A percentile compares a stretch with the other conserved stretches of the same genome.
Conservation (phyloP, 345 rosid species). For the Tarenaya hassleriana region DNA sequence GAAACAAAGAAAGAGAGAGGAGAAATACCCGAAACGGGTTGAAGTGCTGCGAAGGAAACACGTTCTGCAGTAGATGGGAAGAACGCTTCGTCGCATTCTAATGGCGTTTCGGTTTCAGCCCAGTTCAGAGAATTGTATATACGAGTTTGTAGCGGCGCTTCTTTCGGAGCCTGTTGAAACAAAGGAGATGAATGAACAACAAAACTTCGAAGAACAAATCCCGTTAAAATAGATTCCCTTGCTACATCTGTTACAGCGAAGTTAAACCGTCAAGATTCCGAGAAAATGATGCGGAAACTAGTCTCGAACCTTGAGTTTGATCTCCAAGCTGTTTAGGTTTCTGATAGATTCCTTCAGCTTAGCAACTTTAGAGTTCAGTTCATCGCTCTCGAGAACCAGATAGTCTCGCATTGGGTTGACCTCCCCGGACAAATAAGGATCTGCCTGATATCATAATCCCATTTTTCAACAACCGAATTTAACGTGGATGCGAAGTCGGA, state of each 20-base stretch:
- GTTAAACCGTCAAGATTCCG: too few species aligned
- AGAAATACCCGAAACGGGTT: conserved; percentile 52
- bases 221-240: neutral
- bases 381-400: conserved; percentile 21
- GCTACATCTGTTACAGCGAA: neutral
- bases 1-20: too few species aligned
- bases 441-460: conserved; percentile 43
- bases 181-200: conserved; percentile 23
- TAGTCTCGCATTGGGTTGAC: conserved; percentile 57
- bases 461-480: neutral
- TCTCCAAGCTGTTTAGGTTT: conserved; percentile 61
- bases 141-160: conserved; percentile 52
- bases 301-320: conserved; percentile 59
- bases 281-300: neutral
- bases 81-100: conserved; percentile 49
- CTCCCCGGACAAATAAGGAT: conserved; percentile 68
- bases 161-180: conserved; percentile 49
- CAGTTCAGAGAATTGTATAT: conserved; percentile 50
- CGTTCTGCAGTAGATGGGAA: conserved; percentile 57
- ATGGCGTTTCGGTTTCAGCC: conserved; percentile 49
- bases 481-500: too few species aligned
- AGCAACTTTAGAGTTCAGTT: conserved; percentile 33
- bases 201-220: conserved; percentile 10
- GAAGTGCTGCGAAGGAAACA: conserved; percentile 59
- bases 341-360: conserved; percentile 47